Conservation (phyloP, 768 basidiomycete genomes). For the Tephrocybe sp. region DNA sequence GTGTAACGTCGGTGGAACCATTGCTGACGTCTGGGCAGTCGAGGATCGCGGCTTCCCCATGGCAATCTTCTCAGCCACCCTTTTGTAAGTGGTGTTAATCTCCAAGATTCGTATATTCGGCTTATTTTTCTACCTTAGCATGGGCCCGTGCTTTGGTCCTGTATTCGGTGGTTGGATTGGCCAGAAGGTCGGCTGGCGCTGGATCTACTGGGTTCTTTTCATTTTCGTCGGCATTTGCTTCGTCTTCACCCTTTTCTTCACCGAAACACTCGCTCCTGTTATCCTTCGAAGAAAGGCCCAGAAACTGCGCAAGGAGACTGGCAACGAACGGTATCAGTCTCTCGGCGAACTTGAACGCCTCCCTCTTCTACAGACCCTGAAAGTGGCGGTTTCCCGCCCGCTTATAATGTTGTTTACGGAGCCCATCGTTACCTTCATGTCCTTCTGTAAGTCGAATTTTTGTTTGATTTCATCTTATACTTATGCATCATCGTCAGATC, state of each 20-base stretch:
- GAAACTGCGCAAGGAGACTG: constrained; percentile 36
- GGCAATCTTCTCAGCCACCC: constrained; percentile 39
- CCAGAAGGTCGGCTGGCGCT: constrained; percentile 41
- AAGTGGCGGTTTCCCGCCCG: constrained; percentile 5
- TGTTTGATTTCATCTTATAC: background rate
- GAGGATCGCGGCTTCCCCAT: constrained; percentile 34
- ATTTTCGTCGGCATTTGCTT: constrained; percentile 37
- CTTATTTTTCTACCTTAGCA: constrained; percentile 17
- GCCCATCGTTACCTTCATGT: constrained; percentile 8
- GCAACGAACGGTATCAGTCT: constrained; percentile 11
- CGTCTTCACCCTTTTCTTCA: constrained; percentile 38
- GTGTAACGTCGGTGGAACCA: constrained; percentile 42
- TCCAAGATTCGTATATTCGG: background rate
- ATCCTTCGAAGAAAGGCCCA: constrained; percentile 41
- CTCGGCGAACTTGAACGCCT: constrained; percentile 6
- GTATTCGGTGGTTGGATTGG: constrained; percentile 48
- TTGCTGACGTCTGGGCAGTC: constrained; percentile 40
- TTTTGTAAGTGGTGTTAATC: constrained; percentile 32
- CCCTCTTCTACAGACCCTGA: constrained; percentile 2
- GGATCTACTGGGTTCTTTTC: constrained; percentile 48
- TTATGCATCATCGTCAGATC: background rate
- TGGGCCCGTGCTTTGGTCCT: constrained; percentile 48
- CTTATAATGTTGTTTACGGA: constrained; percentile 10
- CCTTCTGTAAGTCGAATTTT: constrained; percentile 2
- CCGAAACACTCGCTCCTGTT: constrained; percentile 48